These are phyloP conservation scores for Passiflora organensis DNA, from an alignment of 345 rosid species.

Conservation along the genomic window DNA sequence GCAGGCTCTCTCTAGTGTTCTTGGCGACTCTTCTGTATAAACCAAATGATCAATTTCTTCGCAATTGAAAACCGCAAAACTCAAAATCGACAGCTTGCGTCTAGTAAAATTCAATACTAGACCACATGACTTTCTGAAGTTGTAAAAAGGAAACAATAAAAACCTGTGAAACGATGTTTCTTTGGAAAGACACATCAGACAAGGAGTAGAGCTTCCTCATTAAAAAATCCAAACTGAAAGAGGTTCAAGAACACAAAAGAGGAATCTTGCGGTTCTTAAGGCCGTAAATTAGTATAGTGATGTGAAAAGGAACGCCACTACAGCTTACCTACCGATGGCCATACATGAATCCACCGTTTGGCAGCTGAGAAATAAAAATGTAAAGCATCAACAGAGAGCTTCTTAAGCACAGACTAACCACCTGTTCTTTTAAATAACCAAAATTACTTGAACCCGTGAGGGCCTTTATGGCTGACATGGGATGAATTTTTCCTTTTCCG, in stretches of 20 bases:
- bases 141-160: neutral
- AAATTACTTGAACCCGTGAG: neutral
- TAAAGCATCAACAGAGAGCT: neutral
- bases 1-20: conserved; percentile 16
- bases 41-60: conserved; percentile 14
- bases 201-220: no score
- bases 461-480: conserved; percentile 13
- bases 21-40: conserved; percentile 25
- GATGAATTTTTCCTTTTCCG: conserved; percentile 22
- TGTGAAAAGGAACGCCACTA: conserved; percentile 20
- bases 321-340: conserved; percentile 35
- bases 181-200: no score
- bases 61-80: neutral
- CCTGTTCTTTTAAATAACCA: neutral
- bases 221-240: neutral
- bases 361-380: conserved; percentile 11
- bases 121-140: neutral
- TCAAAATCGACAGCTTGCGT: no score
- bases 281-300: conserved; percentile 10
- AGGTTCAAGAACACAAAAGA: neutral
- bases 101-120: neutral
- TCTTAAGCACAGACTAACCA: neutral
- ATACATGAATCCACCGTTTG: conserved; percentile 24
- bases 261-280: neutral
- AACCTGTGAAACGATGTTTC: no score